Base-by-base conservation (phyloP, 768 basidiomycete species). In the Mycena capillaripes region DNA sequence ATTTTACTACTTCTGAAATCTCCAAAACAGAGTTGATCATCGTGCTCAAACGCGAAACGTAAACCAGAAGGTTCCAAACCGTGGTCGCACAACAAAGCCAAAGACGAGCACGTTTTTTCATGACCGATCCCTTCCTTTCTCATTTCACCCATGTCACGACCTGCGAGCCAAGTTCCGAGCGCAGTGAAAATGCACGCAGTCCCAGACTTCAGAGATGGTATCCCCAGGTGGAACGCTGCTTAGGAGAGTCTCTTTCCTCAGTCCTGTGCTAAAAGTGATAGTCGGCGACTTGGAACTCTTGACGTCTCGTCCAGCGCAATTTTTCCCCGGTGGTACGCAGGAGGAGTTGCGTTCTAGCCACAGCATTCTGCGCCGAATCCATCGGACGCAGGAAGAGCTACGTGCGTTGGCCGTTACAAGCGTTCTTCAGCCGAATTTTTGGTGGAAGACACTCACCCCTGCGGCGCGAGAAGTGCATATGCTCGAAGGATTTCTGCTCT, bases 251-350 rank as follows among this genome's bases (percentile, higher is more conserved):
- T 36, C 34, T 64, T 64, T n/a, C n/a, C n/a, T n/a, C n/a, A n/a
- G n/a, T 53, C 62, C 62, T 36, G 34, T 38, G 19, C 16, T 64
- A 17, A 53, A 64, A 34, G 36, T 32, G 48, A 17, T 64, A 25
- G 32, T 64, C 62, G 62, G 62, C 50, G 50, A 64, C 62, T 64
- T 64, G 48, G 50, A 64, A 53, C 48, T 64, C 30, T 46, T 61
- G 60, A 61, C 60, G 29, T 46, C 60, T 61, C 60, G 60, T 61
- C 30, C 42, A 61, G 44, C 44, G 44, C 40, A 44, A 32, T 61
- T 61, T 11, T 30, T 61, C 60, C 30, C 30, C 60, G 44, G 60
- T 32, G 60, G 48, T 23, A 46, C 48, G 32, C 61, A 52, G 61
- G 61, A 52, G 48, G 48, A 61, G 27, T 61, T 64, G 62, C 27